Conservation (phyloP, 225 moss, liverwort and hornwort genomes). For the Neckera pumila region DNA sequence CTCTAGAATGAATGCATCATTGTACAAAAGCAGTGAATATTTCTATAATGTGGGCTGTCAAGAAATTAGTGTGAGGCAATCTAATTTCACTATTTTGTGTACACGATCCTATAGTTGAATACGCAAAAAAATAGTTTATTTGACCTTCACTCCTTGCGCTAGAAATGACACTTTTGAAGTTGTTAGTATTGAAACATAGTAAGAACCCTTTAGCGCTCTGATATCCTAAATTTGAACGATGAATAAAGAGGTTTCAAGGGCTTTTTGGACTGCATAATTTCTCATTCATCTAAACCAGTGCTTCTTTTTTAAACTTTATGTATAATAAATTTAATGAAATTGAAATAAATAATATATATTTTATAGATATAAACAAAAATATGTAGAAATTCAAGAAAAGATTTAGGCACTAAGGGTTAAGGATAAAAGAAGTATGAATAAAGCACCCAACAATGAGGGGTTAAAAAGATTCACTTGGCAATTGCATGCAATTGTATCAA, state of each 20-base stretch:
- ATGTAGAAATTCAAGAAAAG: background rate
- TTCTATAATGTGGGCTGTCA: too few relatives aligned
- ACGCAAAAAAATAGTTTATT: background rate
- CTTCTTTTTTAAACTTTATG: too few relatives aligned
- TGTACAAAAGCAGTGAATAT: too few relatives aligned
- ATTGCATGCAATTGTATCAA: too few relatives aligned
- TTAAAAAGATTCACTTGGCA: rapidly evolving
- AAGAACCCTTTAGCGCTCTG: rapidly evolving
- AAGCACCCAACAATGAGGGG: background rate
- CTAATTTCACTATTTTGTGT: too few relatives aligned
- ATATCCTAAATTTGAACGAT: rapidly evolving
- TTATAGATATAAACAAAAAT: background rate
- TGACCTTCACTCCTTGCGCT: background rate
- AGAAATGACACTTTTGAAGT: background rate
- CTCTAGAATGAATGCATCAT: too few relatives aligned
- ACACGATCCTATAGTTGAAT: rapidly evolving
- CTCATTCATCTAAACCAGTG: background rate
- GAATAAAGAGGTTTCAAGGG: background rate
- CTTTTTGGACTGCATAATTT: rapidly evolving
- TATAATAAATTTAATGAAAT: background rate
- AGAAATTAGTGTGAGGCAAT: too few relatives aligned
- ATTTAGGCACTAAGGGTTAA: rapidly evolving
- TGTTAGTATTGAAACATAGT: background rate
- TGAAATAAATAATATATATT: too few relatives aligned
- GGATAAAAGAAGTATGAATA: background rate